These are phyloP conservation scores for Phytophthora lateralis DNA, from an alignment of 352 stramenopile genomes.

Conservation along the genomic window DNA sequence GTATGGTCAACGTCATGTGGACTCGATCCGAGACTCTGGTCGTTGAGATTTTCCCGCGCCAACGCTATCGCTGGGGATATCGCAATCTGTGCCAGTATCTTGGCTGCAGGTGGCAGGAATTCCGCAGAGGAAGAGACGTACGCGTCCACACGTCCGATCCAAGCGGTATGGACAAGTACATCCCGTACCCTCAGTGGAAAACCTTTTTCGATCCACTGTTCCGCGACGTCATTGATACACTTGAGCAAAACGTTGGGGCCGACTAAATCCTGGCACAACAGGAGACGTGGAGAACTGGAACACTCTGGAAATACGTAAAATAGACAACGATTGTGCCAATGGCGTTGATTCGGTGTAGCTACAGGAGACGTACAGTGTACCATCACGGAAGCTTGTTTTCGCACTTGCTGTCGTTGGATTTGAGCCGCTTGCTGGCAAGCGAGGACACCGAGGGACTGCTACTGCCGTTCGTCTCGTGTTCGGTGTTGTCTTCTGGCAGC, in stretches of 20 bases:
- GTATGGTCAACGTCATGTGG: constrained; percentile 80
- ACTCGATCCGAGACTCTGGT: constrained; percentile 51
- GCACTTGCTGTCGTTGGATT: constrained; percentile 9
- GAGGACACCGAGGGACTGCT: constrained; percentile 9
- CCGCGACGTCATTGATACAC: constrained; percentile 11
- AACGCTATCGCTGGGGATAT: constrained; percentile 63
- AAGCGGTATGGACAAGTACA: constrained; percentile 60
- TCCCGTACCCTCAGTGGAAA: constrained; percentile 49
- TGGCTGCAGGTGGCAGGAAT: constrained; percentile 64
- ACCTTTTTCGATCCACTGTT: constrained; percentile 62
- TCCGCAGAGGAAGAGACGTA: constrained; percentile 42
- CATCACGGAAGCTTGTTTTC: constrained; percentile 5
- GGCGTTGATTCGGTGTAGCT: constrained; percentile 9
- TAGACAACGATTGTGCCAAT: constrained; percentile 7
- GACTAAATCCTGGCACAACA: too few species aligned
- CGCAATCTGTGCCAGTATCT: constrained; percentile 74
- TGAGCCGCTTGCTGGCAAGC: constrained; percentile 21
- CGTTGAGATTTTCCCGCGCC: constrained; percentile 68
- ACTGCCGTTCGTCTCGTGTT: constrained; percentile 15
- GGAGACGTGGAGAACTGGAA: neutral
- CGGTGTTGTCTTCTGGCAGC: constrained; percentile 15
- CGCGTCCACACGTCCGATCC: constrained; percentile 28
- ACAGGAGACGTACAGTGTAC: neutral
- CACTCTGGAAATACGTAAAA: constrained; percentile 6
- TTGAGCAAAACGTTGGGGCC: constrained; percentile 9